Evolutionary conservation across 306 rosid species (phyloP).

Genomic region (Mimosa pudica): DNA sequence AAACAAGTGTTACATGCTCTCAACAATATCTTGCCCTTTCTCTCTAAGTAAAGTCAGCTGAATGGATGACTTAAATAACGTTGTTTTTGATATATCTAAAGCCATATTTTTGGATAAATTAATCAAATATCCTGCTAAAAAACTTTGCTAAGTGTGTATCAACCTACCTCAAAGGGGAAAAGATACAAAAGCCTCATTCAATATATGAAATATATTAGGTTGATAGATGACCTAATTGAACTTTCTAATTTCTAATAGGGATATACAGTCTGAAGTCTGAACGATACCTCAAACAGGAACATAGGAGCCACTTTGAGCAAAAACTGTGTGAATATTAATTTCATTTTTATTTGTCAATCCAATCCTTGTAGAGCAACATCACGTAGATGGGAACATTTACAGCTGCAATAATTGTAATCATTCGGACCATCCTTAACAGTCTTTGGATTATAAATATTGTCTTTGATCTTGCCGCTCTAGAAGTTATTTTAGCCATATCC

Average conservation of each 20-base stretch:
- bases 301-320: neutral
- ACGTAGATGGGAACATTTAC: conserved; percentile 81
- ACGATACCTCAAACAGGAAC: neutral
- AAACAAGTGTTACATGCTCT: neutral
- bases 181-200: conserved; percentile 11
- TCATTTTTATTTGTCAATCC: conserved; percentile 63
- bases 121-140: too few species aligned
- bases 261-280: conserved; percentile 22
- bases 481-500: conserved; percentile 49
- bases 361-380: conserved; percentile 83
- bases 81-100: too few species aligned
- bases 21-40: neutral
- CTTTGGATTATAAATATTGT: conserved; percentile 55
- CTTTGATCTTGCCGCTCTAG: conserved; percentile 60
- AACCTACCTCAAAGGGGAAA: neutral
- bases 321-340: neutral
- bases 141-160: too few species aligned
- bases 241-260: conserved; percentile 27
- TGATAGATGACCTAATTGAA: conserved; percentile 17
- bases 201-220: neutral
- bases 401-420: conserved; percentile 65
- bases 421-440: conserved; percentile 53
- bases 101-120: too few species aligned
- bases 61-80: too few species aligned
- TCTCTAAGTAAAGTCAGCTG: too few species aligned